Conservation (phyloP, 139 green algal species). For the Chara braunii region DNA sequence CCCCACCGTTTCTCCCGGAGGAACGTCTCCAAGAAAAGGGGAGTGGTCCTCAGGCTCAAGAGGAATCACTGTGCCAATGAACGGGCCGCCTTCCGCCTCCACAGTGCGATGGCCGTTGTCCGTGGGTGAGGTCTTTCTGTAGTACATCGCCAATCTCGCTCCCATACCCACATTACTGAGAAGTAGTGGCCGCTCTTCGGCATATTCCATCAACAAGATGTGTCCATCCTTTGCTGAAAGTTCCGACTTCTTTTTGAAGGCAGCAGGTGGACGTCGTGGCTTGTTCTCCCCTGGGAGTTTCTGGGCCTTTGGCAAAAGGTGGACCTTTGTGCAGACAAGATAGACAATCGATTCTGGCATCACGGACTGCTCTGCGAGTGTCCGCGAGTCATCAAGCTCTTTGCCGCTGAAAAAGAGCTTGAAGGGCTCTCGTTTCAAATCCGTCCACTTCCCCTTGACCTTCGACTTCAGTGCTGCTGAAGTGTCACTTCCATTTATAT, state of each 20-base stretch:
- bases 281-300: slow-evolving; percentile 12
- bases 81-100: background rate
- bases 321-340: slow-evolving; percentile 12
- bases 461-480: slow-evolving; percentile 1
- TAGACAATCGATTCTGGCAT: slow-evolving; percentile 19
- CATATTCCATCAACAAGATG: slow-evolving; percentile 60
- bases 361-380: slow-evolving; percentile 12
- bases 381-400: slow-evolving; percentile 3
- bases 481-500: background rate
- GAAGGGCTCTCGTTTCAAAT: slow-evolving; percentile 18
- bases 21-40: slow-evolving; percentile 44
- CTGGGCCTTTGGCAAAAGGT: slow-evolving; percentile 26
- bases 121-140: slow-evolving; percentile 47
- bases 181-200: slow-evolving; percentile 66
- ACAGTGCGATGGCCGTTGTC: slow-evolving; percentile 37
- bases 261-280: slow-evolving; percentile 42
- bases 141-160: slow-evolving; percentile 61
- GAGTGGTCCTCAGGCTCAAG: slow-evolving; percentile 56
- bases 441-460: slow-evolving; percentile 2
- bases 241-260: slow-evolving; percentile 51
- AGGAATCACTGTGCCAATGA: slow-evolving; percentile 44
- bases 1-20: slow-evolving; percentile 16
- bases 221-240: slow-evolving; percentile 54
- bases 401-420: slow-evolving; percentile 6
- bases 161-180: slow-evolving; percentile 71